Conservation (phyloP, 148 eudicot genomes). For the Rhododendron molle region DNA sequence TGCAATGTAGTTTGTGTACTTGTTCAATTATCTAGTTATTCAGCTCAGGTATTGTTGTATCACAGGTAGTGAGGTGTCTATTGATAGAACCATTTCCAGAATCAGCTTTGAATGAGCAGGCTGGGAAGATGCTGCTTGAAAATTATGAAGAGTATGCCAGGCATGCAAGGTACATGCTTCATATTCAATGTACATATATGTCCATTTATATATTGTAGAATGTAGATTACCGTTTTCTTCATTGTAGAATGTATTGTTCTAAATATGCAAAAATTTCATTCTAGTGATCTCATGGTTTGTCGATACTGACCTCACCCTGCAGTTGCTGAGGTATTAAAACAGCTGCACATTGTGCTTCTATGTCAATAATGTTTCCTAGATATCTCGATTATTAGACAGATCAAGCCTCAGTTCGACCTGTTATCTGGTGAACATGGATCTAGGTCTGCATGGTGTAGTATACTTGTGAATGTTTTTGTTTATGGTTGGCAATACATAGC, state of each 20-base stretch:
- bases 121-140: conserved; percentile 96
- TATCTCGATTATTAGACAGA: background rate
- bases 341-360: background rate
- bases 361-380: background rate
- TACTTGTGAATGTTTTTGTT: background rate
- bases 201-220: background rate
- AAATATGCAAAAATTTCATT: background rate
- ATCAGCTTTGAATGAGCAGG: conserved; percentile 94
- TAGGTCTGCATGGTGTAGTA: background rate
- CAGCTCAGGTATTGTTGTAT: background rate
- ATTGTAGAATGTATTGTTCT: background rate
- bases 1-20: background rate
- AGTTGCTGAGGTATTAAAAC: background rate
- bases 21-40: background rate
- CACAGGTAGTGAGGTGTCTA: conserved; percentile 87
- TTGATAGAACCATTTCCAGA: conserved; percentile 97
- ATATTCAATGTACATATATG: too few relatives aligned
- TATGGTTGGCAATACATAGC: background rate
- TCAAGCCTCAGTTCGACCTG: background rate
- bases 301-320: too few relatives aligned
- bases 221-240: background rate
- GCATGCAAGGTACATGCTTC: conserved; percentile 57
- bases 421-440: background rate
- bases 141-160: conserved; percentile 93
- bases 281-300: background rate